Percentiles rank a stretch among this genome's conserved stretches.
Evolutionary conservation across 306 rosid genomes (phyloP).

Genomic region (Lotus japonicus): DNA sequence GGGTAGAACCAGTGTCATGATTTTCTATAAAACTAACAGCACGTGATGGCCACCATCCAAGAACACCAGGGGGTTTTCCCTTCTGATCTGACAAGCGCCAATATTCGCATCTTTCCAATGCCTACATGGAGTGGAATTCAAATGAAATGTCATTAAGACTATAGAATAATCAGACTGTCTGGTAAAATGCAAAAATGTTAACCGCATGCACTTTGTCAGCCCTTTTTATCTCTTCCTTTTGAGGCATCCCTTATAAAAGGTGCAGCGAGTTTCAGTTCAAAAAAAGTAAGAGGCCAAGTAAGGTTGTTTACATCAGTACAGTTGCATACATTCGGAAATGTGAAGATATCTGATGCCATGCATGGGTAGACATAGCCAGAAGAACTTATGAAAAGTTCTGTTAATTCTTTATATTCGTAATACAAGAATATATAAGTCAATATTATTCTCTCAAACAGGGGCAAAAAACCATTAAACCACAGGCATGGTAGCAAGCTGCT

Average conservation of each 20-base stretch:
- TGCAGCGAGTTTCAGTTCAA: background rate
- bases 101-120: slow-evolving; percentile 82
- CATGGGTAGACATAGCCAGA: background rate
- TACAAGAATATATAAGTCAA: background rate
- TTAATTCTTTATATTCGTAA: background rate
- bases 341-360: background rate
- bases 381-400: background rate
- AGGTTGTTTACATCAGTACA: background rate
- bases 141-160: background rate
- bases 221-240: background rate
- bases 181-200: background rate
- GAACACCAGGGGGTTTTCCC: slow-evolving; percentile 95
- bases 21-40: slow-evolving; percentile 97
- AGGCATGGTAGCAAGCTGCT: background rate
- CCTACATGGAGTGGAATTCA: slow-evolving; percentile 27
- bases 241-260: background rate
- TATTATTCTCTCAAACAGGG: background rate
- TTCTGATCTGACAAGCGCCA: slow-evolving; percentile 94
- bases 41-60: slow-evolving; percentile 99
- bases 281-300: background rate
- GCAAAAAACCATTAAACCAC: slow-evolving; percentile 7
- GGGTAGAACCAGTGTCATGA: slow-evolving; percentile 98
- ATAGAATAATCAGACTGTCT: background rate
- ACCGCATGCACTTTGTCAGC: background rate
- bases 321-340: background rate